Evolutionary conservation across 1,284 basidiomycete species (phyloP).

Genomic region (Ceratobasidium sp.): DNA sequence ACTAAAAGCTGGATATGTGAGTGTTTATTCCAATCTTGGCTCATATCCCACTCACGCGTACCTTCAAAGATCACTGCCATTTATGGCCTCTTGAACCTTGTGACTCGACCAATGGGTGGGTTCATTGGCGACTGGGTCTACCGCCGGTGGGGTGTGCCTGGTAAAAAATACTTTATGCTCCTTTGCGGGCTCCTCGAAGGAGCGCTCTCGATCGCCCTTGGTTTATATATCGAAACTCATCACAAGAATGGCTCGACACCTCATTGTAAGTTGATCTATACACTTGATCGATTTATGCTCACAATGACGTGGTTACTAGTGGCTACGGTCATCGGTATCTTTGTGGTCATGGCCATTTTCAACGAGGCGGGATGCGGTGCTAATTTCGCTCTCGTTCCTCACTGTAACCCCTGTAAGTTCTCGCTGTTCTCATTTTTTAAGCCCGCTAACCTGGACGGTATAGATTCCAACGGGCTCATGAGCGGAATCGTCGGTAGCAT

Average conservation of each 20-base stretch:
- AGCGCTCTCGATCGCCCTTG: constrained; percentile 56
- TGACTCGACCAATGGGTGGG: constrained; percentile 62
- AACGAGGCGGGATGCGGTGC: constrained; percentile 61
- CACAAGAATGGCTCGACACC: constrained; percentile 44
- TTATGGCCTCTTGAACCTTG: constrained; percentile 62
- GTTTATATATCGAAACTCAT: constrained; percentile 55
- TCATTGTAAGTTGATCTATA: constrained; percentile 23
- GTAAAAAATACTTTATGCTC: constrained; percentile 63
- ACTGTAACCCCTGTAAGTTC: constrained; percentile 58
- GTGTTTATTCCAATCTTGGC: constrained; percentile 38
- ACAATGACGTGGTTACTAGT: constrained; percentile 41
- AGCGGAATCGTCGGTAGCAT: constrained; percentile 61
- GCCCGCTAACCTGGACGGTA: background rate
- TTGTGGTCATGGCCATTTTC: constrained; percentile 53
- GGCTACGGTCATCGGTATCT: constrained; percentile 48
- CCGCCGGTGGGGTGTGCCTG: constrained; percentile 55
- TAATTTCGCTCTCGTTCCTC: constrained; percentile 63
- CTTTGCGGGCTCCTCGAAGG: constrained; percentile 58
- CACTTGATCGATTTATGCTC: background rate
- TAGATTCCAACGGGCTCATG: constrained; percentile 53
- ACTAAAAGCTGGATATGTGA: constrained; percentile 62
- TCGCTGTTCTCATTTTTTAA: constrained; percentile 42
- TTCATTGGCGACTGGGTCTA: constrained; percentile 62
- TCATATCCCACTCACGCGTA: no score
- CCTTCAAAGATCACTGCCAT: constrained; percentile 55